Percentiles rank a stretch among this genome's conserved stretches.
Evolutionary conservation across 78 protist genomes (phyloP).

Genomic region (Dictyostelium intermedium): DNA sequence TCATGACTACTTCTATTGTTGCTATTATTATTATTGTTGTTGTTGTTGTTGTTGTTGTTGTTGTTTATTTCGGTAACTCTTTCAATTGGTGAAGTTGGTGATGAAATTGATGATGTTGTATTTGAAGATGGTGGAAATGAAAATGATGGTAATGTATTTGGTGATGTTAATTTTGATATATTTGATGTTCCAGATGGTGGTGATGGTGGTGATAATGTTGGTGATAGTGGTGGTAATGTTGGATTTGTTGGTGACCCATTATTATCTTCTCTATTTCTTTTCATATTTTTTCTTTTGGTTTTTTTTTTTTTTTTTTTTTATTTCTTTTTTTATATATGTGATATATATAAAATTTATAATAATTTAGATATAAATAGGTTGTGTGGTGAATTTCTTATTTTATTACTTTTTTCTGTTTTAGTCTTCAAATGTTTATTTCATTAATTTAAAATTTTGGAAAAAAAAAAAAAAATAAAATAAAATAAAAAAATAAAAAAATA

Average conservation of each 20-base stretch:
- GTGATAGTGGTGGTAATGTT: background rate
- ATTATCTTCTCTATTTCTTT: conserved; percentile 30
- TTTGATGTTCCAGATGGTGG: background rate
- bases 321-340: background rate
- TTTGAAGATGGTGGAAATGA: background rate
- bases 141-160: background rate
- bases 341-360: background rate
- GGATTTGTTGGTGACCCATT: conserved; percentile 2
- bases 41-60: background rate
- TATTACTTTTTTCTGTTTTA: background rate
- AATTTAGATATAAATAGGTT: background rate
- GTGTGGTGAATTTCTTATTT: background rate
- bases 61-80: background rate
- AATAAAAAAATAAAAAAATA: background rate
- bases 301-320: background rate
- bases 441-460: background rate
- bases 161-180: background rate
- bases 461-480: background rate
- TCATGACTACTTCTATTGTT: conserved; percentile 18
- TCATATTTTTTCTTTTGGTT: background rate
- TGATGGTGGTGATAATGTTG: background rate
- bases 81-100: background rate
- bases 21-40: background rate
- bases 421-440: background rate
- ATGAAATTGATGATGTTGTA: background rate